Base-by-base conservation (phyloP, 805 yeast genomes). In the Clavispora fructus region DNA sequence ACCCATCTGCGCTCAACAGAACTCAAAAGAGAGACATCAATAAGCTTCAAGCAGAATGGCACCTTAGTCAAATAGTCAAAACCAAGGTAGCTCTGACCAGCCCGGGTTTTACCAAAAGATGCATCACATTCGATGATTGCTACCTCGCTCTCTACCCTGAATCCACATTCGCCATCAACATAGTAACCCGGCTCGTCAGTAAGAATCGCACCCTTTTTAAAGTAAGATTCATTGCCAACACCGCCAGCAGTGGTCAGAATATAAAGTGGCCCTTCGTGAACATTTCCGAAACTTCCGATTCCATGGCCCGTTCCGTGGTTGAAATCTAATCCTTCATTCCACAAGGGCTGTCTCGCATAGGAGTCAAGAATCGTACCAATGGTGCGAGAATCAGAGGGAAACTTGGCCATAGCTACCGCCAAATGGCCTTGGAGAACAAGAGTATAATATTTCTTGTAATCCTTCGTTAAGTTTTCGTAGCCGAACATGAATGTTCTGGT, bases 281-380 rank as follows among this genome's bases (percentile, higher is more conserved):
- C 98, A 62, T 85, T 85, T 40, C 95, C 79, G 61, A 77, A 92
- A 17, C 91, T 77, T 2, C 97, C 98, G n/a, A 94, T 86, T 5
- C 99, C 99, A 65, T 94, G 99, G 1, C 98, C 97, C 0, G 98
- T 89, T 9, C 99, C 98, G 65, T 94, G 99, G 52, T 83, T 79
- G 62, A 87, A 94, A 62, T 87, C 94, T 41, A 88, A 70, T 0
- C 98, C 98, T 43, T 80, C 74, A 35, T 79, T 71, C 90, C 95
- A 87, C 49, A 94, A 68, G 43, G 79, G 83, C 63, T 85, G 90
- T 52, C 99, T 76, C 0, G 97, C 96, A 43, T 90, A 72, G 0
- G 81, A 71, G 60, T 94, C 99, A 30, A 94, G 78, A 58, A 80
- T 77, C 45, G 78, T 76, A 0, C 97, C 96, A 9, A 85, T 78